Base-by-base conservation (phyloP, 352 stramenopile genomes). In the Pythium aphanidermatum region DNA sequence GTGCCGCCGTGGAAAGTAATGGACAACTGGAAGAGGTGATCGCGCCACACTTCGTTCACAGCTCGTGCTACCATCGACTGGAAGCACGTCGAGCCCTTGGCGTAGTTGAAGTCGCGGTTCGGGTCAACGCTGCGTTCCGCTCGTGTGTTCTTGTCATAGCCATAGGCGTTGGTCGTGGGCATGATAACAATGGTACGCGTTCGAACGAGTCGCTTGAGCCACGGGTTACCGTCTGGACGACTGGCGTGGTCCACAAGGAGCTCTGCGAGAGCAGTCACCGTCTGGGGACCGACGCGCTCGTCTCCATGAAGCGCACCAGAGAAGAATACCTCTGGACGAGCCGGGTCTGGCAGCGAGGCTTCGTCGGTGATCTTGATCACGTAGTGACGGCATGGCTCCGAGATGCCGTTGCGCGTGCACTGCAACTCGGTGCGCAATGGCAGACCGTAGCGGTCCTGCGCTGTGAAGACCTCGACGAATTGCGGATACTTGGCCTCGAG, bases 81-180 rank as follows among this genome's bases (percentile, higher is more conserved):
- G 86, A 98, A 97, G 50, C 95, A 99, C 5, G 60, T 65, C 5
- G 59, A 39, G 11, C 42, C 54, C 12, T 90, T 69, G 67, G 93
- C 86, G 66, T 97, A 98, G 14, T 93, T 87, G 61, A 98, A 99
- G 60, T 99, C 96, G 20, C 95, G 83, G 67, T 99, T 99, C 26
- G 95, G 93, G 63, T 99, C 96, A 11, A 97, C 52, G 1, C 57
- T 29, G 24, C 63, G 63, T 60, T 98, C 95, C 7, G 61, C 69
- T 9, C 92, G 74, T 19, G 60, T 53, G 41, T 92, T 84, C 7
- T 74, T 60, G 26, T 78, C 68, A 63, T 98, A 98, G 7, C 95
- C 95, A 31, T 96, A 67, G 0, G 92, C 80, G 56, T 98, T 98
- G 27, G 92, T 85, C 5, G 80, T 96, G 8, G 92, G 91, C 38